A percentile compares a stretch with the other conserved stretches of the same genome.
phyloP scores from a whole-genome alignment of 2,329 filamentous ascomycete genomes.

The Aspergillus ochraceus region DNA sequence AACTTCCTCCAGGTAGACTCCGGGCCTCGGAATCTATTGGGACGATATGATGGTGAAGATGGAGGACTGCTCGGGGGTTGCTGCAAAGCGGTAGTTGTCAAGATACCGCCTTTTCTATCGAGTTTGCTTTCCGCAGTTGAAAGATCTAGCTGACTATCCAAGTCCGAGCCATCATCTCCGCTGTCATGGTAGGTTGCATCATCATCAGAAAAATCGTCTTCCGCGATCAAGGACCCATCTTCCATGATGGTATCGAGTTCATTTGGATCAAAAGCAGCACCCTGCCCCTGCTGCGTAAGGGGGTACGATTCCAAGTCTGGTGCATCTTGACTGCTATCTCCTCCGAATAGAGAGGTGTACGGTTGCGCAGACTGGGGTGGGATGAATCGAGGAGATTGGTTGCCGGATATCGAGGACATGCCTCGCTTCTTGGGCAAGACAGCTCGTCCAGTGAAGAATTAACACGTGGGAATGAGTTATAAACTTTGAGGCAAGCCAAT shows the following conservation, averaged over 20 bases:
- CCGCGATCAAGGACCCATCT: conserved; percentile 17
- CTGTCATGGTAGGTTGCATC: conserved; percentile 26
- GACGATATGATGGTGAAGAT: conserved; percentile 43
- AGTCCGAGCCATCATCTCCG: conserved; percentile 13
- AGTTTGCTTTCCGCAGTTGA: background rate
- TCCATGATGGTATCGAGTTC: conserved; percentile 23
- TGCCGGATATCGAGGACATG: conserved; percentile 32
- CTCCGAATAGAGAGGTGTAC: conserved; percentile 32
- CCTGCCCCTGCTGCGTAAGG: conserved; percentile 8
- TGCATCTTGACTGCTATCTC: conserved; percentile 24
- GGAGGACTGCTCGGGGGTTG: conserved; percentile 4
- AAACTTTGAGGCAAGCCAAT: background rate
- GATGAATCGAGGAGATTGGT: conserved; percentile 20
- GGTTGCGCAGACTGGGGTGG: conserved; percentile 32
- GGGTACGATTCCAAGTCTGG: conserved; percentile 13
- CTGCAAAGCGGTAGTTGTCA: background rate
- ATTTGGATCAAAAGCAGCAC: conserved; percentile 9
- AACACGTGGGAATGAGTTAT: background rate
- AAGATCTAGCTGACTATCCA: background rate
- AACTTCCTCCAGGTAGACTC: conserved; percentile 77
- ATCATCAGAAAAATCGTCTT: conserved; percentile 20
- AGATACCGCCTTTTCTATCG: background rate
- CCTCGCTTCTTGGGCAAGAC: conserved; percentile 4
- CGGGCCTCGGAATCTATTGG: conserved; percentile 72
- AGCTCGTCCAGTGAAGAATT: background rate